These are phyloP conservation scores for Globisporangium abappressorium DNA, from an alignment of 352 stramenopile species.

Conservation along the genomic window DNA sequence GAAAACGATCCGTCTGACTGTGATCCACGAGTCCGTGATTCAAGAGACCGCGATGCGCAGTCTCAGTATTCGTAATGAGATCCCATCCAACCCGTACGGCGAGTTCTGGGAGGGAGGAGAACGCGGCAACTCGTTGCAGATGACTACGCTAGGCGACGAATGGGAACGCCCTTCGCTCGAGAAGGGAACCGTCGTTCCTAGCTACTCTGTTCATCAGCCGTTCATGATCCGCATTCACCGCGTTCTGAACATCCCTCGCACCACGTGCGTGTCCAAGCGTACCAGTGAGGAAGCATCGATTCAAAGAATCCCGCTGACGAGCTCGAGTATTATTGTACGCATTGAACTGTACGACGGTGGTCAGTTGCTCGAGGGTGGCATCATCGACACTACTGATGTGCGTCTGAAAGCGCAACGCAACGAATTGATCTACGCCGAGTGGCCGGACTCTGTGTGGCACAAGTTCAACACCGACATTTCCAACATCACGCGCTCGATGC, in stretches of 20 bases:
- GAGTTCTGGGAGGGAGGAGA: constrained; percentile 59
- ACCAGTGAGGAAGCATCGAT: constrained; percentile 67
- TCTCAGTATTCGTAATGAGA: constrained; percentile 60
- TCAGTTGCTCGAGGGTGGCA: constrained; percentile 61
- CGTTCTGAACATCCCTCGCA: constrained; percentile 80
- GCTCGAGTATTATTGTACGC: constrained; percentile 67
- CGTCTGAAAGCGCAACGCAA: constrained; percentile 69
- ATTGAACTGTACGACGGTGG: constrained; percentile 79
- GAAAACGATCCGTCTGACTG: constrained; percentile 80
- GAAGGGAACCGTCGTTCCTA: constrained; percentile 38
- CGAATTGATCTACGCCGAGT: constrained; percentile 70
- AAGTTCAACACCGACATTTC: constrained; percentile 75
- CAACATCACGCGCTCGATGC: constrained; percentile 70
- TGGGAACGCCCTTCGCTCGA: constrained; percentile 49
- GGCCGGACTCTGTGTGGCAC: constrained; percentile 72
- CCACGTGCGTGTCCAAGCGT: constrained; percentile 60
- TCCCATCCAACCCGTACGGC: constrained; percentile 57
- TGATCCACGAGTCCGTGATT: constrained; percentile 86
- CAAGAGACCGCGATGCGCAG: constrained; percentile 80
- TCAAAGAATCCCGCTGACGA: constrained; percentile 43
- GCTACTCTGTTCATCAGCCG: constrained; percentile 55
- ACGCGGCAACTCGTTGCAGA: constrained; percentile 55
- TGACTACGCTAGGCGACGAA: constrained; percentile 71
- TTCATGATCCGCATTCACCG: constrained; percentile 73
- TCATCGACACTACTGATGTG: constrained; percentile 70